Base-by-base conservation (phyloP, 2,329 filamentous ascomycete genomes). In the Simplicillium sp. region DNA sequence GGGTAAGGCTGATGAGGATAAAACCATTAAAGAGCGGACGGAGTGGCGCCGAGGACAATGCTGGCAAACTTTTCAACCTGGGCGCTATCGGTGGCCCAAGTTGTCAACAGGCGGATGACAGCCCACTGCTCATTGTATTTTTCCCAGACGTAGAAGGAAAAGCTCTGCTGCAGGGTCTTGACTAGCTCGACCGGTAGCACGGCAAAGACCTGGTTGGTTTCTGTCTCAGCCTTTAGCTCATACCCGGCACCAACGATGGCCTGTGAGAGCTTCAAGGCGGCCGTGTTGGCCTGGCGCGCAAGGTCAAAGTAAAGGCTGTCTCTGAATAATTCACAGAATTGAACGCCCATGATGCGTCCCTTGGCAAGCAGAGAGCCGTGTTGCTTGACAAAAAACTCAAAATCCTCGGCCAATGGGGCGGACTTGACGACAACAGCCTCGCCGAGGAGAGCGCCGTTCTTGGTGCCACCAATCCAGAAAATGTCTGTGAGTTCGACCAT, bases 391-490 rank as follows among this genome's bases (percentile, higher is more conserved):
- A 70, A 68, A 45, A 71, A 72, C 37, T 65, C 64, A 43, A 69
- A 73, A 29, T 69, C 70, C 5, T 62, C 55, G 0, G 68, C 64
- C 1, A 73, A 51, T 2, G 40, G 37, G 0, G 50, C 34, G 20
- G 67, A 56, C 38, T 69, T 69, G 18, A 73, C 65, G 0, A 73
- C 61, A 7, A 73, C 64, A 2, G 69, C 70, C 44, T 73, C 70
- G 2, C 70, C 70, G 3, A 73, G 57, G 3, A 73, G 48, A 0
- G 68, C 68, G 1, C 70, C 70, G 45, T 68, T 68, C 46, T 73
- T 73, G 4, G 70, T 73, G 0, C 70, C 70, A 3, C 70, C 70
- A 31, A 73, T 71, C 70, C 70, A 73, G 54, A 73, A 73, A 15
- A 73, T 68, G 41, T 73, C 70, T 0, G 66, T 69, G 33, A 70